phyloP scores from a whole-genome alignment of 177 flowering plant species.

The Vitis hybrid region DNA sequence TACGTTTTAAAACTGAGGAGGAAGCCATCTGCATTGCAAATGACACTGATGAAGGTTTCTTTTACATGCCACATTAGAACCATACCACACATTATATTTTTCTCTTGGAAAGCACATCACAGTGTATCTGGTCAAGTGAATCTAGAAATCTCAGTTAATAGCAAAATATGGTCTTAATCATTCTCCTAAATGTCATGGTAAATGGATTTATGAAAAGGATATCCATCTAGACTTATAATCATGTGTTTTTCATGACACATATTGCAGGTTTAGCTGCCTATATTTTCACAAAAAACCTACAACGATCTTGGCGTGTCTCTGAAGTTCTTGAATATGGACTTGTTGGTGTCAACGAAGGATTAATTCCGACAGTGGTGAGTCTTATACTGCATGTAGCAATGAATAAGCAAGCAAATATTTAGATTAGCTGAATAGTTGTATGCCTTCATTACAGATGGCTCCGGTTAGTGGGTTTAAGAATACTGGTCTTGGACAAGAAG shows the following conservation, averaged over 20 bases:
- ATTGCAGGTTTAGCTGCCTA: conserved; percentile 89
- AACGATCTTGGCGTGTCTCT: conserved; percentile 91
- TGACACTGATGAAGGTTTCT: too few relatives aligned
- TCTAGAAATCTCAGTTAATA: too few relatives aligned
- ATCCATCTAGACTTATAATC: too few relatives aligned
- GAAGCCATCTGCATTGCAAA: too few relatives aligned
- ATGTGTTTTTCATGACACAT: neutral
- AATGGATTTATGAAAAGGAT: too few relatives aligned
- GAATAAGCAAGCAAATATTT: neutral
- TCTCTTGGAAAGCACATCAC: too few relatives aligned
- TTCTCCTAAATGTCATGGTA: neutral
- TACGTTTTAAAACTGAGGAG: too few relatives aligned
- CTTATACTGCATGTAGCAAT: neutral
- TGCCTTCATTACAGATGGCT: conserved; percentile 63
- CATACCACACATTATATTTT: too few relatives aligned
- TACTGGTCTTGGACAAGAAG: conserved; percentile 97
- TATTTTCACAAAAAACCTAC: conserved; percentile 70
- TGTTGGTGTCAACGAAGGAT: conserved; percentile 95
- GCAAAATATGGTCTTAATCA: neutral
- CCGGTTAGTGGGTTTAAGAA: conserved; percentile 97
- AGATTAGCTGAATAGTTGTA: neutral
- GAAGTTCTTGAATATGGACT: conserved; percentile 98
- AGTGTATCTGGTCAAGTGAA: too few relatives aligned
- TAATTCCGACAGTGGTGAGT: conserved; percentile 84
- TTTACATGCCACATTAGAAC: too few relatives aligned